Conservation (phyloP, 2,329 filamentous ascomycete genomes). For the Colletotrichum sp. region DNA sequence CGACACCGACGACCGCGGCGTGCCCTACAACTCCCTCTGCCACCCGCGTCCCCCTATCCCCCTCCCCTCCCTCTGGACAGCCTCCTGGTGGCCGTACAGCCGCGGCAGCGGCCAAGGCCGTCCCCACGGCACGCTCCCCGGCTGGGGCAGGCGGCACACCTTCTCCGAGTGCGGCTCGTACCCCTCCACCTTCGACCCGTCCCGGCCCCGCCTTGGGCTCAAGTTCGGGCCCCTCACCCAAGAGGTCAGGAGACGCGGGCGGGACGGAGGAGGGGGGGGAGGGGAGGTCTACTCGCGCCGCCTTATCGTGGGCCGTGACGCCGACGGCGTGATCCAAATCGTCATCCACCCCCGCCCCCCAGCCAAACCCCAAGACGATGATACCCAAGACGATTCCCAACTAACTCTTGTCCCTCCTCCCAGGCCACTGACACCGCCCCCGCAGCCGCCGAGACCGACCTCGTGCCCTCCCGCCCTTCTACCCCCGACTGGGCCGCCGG, state of each 20-base stretch:
- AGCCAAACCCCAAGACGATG: not conserved
- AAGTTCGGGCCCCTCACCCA: not conserved
- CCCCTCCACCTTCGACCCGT: not conserved
- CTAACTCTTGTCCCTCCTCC: not conserved
- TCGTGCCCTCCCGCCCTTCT: not conserved
- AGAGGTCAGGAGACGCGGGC: not conserved
- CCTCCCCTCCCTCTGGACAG: not conserved
- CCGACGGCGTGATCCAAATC: not conserved
- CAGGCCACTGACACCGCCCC: not conserved
- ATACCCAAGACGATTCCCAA: not conserved
- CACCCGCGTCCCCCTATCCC: not conserved
- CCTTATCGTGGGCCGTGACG: not conserved
- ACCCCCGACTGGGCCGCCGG: not conserved
- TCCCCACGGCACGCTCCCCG: not conserved
- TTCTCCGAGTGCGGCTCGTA: not conserved
- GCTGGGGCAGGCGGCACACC: slow-evolving; percentile 6
- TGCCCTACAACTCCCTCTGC: not conserved
- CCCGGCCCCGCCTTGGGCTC: not conserved
- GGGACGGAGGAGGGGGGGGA: not conserved
- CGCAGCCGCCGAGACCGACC: not conserved
- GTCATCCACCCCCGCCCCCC: not conserved
- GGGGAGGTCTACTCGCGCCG: not conserved
- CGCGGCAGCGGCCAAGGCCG: not conserved
- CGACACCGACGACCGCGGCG: not conserved
- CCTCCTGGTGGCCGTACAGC: not conserved